Conservation (phyloP, 2,329 filamentous ascomycete genomes). For the Dactylonectria macrodidyma region DNA sequence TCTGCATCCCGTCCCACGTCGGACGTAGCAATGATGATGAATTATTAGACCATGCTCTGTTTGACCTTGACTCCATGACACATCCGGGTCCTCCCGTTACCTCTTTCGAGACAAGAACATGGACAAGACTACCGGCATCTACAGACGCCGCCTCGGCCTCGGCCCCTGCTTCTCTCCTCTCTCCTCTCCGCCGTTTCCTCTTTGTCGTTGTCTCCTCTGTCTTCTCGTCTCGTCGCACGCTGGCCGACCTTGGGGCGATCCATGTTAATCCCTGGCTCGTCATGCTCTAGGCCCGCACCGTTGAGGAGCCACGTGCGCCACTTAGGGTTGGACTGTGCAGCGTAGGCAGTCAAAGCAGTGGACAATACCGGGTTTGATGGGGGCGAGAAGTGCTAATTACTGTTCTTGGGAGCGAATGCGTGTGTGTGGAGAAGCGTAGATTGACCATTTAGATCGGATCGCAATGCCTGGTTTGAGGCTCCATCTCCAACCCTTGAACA, state of each 20-base stretch:
- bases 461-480: slow-evolving; percentile 36
- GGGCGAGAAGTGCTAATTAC: slow-evolving; percentile 30
- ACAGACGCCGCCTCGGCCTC: too few relatives aligned
- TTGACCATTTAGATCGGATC: slow-evolving; percentile 46
- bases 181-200: slow-evolving; percentile 13
- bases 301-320: slow-evolving; percentile 50
- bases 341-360: neutral
- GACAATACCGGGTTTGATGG: slow-evolving; percentile 8
- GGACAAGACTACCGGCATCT: neutral
- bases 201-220: slow-evolving; percentile 18
- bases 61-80: neutral
- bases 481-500: slow-evolving; percentile 35
- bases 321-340: slow-evolving; percentile 38
- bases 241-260: slow-evolving; percentile 26
- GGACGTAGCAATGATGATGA: neutral
- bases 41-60: neutral
- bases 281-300: slow-evolving; percentile 50
- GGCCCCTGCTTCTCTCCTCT: neutral
- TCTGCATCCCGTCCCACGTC: neutral
- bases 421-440: slow-evolving; percentile 43
- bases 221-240: slow-evolving; percentile 26
- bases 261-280: slow-evolving; percentile 38
- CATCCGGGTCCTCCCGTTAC: neutral
- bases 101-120: neutral
- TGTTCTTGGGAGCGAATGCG: slow-evolving; percentile 6